Evolutionary conservation across 2,329 filamentous ascomycete genomes (phyloP).

Genomic region (Apiospora phragmitis): DNA sequence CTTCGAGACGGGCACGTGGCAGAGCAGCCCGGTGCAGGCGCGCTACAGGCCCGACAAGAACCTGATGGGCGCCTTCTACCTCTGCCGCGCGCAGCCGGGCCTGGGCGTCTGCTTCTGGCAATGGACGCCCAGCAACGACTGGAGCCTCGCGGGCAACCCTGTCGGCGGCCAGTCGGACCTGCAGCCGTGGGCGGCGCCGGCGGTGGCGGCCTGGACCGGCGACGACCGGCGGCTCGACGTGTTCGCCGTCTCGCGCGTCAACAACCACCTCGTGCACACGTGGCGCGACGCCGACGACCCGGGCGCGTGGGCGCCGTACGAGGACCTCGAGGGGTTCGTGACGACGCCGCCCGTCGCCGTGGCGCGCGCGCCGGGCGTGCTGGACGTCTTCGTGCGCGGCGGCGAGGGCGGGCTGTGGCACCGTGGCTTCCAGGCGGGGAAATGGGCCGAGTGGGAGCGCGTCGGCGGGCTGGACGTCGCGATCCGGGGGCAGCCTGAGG

Average conservation of each 20-base stretch:
- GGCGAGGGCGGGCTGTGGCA: slow-evolving; percentile 9
- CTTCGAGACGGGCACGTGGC: background rate
- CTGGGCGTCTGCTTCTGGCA: background rate
- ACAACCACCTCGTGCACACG: slow-evolving; percentile 11
- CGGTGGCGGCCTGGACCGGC: slow-evolving; percentile 1
- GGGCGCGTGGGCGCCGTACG: background rate
- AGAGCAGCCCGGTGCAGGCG: background rate
- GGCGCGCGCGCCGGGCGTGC: background rate
- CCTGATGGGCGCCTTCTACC: background rate
- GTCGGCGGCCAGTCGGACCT: background rate
- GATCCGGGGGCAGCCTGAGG: slow-evolving; percentile 12
- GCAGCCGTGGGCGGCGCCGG: slow-evolving; percentile 10
- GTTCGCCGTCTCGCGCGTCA: background rate
- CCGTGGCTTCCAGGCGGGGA: background rate
- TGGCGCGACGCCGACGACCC: background rate
- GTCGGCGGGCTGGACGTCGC: background rate
- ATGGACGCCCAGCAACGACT: background rate
- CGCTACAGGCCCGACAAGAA: background rate
- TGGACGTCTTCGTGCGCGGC: slow-evolving; percentile 10
- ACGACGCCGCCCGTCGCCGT: slow-evolving; percentile 11
- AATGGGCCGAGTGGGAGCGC: background rate
- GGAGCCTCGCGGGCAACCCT: background rate
- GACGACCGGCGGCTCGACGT: slow-evolving; percentile 8
- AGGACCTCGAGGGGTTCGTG: slow-evolving; percentile 11
- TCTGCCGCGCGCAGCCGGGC: background rate